Evolutionary conservation across 306 rosid genomes (phyloP), one percentile per base, ranked within the genome.

Genomic region (Carpinus fangiana): DNA sequence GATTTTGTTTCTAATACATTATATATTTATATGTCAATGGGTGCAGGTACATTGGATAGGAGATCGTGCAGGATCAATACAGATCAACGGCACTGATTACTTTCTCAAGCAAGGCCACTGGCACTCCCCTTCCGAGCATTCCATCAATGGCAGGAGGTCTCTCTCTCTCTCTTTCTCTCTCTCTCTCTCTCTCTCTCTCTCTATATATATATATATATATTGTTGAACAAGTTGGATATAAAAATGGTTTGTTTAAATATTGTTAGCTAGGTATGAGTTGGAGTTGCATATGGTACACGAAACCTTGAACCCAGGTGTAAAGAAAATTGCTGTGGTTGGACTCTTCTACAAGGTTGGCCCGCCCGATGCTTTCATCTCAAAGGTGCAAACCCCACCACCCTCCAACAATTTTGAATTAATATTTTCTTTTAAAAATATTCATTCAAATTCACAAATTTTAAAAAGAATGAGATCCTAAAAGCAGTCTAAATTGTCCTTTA

Each of bases 91-190:
- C 67, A 89, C 89, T 0, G 38, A 87, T 1, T 93, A 80, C 78
- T 70, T 78, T 59, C 90, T 93, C 47, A 82, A 69, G 11, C 96
- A 89, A 76, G 56, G 87, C 23, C 98, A 93, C 45, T 93, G 97
- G 94, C 98, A 93, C 75, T 81, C 93, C 12, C 97, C 96, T 72
- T 88, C 98, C 0, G 97, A 93, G 74, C 98, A 93, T 26, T 48
- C 96, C 74, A 70, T 93, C 75, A 87, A 93, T 59, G 93, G 94
- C 68, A 80, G 72, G 17, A 90, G 89, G 97, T 87, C 8, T 16
- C 60, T 73, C 60, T 74, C 28, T 68, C 72, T 34, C 26, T 73
- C 60, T 74, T 21, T 68, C 72, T 34, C 26, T 54, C 57, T 45
- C 48, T 55, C 51, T 4, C 60, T 47, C 43, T 23, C 26, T 23